phyloP scores from a whole-genome alignment of 495 filamentous ascomycete genomes.

The Rostrohypoxylon terebratum region DNA sequence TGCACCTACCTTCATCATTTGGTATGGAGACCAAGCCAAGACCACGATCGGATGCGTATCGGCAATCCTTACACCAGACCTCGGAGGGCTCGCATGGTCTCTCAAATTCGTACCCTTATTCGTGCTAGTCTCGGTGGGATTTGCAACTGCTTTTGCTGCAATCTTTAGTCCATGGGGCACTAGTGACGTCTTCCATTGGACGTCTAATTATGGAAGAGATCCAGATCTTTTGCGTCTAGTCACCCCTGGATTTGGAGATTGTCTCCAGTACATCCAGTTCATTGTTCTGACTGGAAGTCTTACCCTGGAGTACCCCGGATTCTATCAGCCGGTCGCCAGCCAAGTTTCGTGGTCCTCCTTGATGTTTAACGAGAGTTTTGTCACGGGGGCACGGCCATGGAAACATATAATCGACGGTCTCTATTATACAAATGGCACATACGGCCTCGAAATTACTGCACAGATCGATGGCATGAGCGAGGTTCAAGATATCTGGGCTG shows the following conservation, averaged over 20 bases:
- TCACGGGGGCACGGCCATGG: constrained; percentile 71
- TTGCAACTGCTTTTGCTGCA: constrained; percentile 83
- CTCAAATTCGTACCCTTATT: constrained; percentile 83
- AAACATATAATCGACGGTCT: constrained; percentile 83
- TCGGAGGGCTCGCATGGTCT: constrained; percentile 70
- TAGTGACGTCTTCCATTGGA: constrained; percentile 89
- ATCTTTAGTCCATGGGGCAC: constrained; percentile 96
- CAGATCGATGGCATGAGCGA: constrained; percentile 86
- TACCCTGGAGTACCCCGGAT: constrained; percentile 90
- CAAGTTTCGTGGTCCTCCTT: constrained; percentile 87
- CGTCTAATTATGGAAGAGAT: constrained; percentile 94
- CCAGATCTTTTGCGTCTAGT: constrained; percentile 91
- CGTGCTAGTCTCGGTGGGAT: constrained; percentile 80
- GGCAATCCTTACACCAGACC: constrained; percentile 81
- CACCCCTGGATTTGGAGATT: constrained; percentile 96
- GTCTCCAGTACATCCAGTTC: constrained; percentile 97
- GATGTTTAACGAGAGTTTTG: constrained; percentile 94
- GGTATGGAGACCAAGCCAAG: constrained; percentile 73
- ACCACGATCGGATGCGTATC: constrained; percentile 82
- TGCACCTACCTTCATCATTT: constrained; percentile 73
- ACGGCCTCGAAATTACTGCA: constrained; percentile 81
- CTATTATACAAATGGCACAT: constrained; percentile 75
- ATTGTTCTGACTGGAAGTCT: constrained; percentile 87
- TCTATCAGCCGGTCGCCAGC: constrained; percentile 90
- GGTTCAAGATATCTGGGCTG: constrained; percentile 88